These are phyloP conservation scores for Bauhinia variegata DNA, from an alignment of 306 rosid genomes.

Conservation along the genomic window DNA sequence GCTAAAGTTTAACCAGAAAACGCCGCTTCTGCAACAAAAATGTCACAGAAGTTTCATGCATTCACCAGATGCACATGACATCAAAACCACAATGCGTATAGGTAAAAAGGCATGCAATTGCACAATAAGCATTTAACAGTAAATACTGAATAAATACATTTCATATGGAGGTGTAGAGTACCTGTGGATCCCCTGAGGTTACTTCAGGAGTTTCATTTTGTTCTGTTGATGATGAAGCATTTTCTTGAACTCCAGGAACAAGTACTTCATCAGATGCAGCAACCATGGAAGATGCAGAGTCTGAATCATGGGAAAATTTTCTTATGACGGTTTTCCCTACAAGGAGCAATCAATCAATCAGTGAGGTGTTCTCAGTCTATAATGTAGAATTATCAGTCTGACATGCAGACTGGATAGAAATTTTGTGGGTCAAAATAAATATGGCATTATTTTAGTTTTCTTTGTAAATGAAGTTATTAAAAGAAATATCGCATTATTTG, in stretches of 20 bases:
- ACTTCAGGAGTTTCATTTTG: slow-evolving; percentile 54
- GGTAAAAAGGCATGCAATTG: slow-evolving; percentile 1
- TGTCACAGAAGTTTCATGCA: slow-evolving; percentile 8
- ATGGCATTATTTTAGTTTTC: slow-evolving; percentile 24
- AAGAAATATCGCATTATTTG: too few species aligned
- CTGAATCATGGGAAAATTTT: slow-evolving; percentile 70
- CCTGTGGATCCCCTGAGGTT: slow-evolving; percentile 68
- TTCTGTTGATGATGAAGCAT: slow-evolving; percentile 57
- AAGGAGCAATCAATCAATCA: slow-evolving; percentile 46
- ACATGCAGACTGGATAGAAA: slow-evolving; percentile 22
- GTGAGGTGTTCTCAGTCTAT: background rate
- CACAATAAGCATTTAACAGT: slow-evolving; percentile 6
- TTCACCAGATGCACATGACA: slow-evolving; percentile 16
- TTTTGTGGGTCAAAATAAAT: slow-evolving; percentile 10
- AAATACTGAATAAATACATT: slow-evolving; percentile 22
- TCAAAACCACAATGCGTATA: slow-evolving; percentile 10
- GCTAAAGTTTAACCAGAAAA: slow-evolving; percentile 22
- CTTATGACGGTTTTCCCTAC: slow-evolving; percentile 68
- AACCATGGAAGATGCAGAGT: slow-evolving; percentile 56
- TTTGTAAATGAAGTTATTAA: slow-evolving; percentile 1
- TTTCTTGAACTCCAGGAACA: slow-evolving; percentile 66
- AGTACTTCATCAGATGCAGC: slow-evolving; percentile 75
- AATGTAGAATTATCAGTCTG: slow-evolving; percentile 9
- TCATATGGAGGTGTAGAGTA: slow-evolving; percentile 24
- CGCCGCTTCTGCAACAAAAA: slow-evolving; percentile 7